Evolutionary conservation across 345 rosid genomes (phyloP).

Genomic region (Brassica cretica): DNA sequence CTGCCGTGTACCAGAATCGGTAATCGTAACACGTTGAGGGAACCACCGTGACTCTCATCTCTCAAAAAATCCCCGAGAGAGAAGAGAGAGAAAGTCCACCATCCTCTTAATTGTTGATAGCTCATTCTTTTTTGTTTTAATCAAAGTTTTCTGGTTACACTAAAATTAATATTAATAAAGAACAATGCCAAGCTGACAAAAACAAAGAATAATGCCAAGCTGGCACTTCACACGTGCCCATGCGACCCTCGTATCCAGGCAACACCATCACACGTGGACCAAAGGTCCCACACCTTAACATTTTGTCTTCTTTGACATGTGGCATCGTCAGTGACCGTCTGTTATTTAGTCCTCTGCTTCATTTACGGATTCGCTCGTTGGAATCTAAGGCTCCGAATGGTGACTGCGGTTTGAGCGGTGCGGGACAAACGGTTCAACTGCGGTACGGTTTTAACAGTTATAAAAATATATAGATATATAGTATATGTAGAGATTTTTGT

Average conservation of each 20-base stretch:
- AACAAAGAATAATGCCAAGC: slow-evolving; percentile 27
- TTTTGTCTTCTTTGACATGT: slow-evolving; percentile 35
- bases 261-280: slow-evolving; percentile 40
- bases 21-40: no score
- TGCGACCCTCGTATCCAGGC: slow-evolving; percentile 40
- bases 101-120: no score
- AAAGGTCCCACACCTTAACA: slow-evolving; percentile 10
- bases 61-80: no score
- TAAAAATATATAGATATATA: no score
- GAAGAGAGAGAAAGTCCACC: no score
- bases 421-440: no score
- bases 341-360: slow-evolving; percentile 25
- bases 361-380: slow-evolving; percentile 37
- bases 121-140: not conserved
- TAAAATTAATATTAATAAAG: not conserved
- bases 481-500: no score
- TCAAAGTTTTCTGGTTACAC: not conserved
- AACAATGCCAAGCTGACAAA: not conserved
- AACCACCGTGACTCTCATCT: no score
- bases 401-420: no score
- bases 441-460: no score
- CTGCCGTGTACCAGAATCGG: no score
- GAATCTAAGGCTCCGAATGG: slow-evolving; percentile 12
- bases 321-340: slow-evolving; percentile 32
- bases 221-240: slow-evolving; percentile 45